phyloP scores from a whole-genome alignment of 2,329 filamentous ascomycete species.

The Paecilomyces formosus region DNA sequence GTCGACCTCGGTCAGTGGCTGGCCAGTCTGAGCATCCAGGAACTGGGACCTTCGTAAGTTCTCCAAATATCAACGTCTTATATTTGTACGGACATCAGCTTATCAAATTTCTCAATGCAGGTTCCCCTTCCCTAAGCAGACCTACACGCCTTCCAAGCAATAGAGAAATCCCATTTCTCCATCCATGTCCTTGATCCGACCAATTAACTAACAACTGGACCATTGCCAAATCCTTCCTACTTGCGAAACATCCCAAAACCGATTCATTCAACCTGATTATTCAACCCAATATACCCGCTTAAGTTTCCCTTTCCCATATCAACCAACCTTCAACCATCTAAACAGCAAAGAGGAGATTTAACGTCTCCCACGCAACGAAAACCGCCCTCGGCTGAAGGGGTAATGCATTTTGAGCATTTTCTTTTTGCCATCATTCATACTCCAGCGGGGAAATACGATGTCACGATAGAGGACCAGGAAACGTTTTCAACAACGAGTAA shows the following conservation, averaged over 20 bases:
- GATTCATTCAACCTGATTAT: constrained; percentile 22
- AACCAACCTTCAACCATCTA: constrained; percentile 10
- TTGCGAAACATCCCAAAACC: constrained; percentile 12
- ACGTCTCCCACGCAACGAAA: background rate
- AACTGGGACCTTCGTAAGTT: constrained; percentile 90
- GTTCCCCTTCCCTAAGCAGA: constrained; percentile 75
- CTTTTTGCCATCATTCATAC: background rate
- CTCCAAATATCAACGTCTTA: background rate
- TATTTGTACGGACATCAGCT: constrained; percentile 3
- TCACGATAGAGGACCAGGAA: constrained; percentile 2
- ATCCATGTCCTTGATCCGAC: background rate
- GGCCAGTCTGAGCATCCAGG: constrained; percentile 85
- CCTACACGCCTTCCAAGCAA: constrained; percentile 49
- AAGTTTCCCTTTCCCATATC: constrained; percentile 9
- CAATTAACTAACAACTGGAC: no score
- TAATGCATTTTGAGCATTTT: background rate
- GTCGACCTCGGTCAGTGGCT: constrained; percentile 97
- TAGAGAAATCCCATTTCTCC: background rate
- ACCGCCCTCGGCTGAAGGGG: background rate
- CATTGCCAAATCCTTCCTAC: no score
- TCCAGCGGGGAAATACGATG: background rate
- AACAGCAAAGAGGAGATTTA: constrained; percentile 2
- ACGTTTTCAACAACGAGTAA: constrained; percentile 30
- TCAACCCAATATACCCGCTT: constrained; percentile 36
- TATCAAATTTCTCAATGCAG: constrained; percentile 37